Percentiles rank a stretch among this genome's conserved stretches.
Conservation (phyloP, 306 rosid species). For the Inga oerstediana region DNA sequence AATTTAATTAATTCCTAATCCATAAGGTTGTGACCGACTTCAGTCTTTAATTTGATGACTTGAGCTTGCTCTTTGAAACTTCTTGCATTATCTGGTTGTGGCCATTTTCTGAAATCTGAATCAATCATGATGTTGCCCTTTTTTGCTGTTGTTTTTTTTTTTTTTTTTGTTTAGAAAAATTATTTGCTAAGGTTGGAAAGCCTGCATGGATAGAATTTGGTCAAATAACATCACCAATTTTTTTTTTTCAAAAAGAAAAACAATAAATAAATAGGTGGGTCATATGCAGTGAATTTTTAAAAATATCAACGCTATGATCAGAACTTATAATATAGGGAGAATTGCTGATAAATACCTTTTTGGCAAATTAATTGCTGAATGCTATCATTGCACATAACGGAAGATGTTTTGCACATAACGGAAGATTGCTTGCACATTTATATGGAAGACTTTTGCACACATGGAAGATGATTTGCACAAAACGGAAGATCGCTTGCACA, state of each 20-base stretch:
- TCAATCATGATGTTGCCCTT: neutral
- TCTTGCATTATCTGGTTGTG: neutral
- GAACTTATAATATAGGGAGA: neutral
- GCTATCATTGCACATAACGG: too few relatives aligned
- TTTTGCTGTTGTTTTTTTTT: neutral
- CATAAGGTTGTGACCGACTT: neutral
- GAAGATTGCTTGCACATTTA: too few relatives aligned
- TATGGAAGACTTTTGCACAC: too few relatives aligned
- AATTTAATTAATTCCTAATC: neutral
- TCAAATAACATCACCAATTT: neutral
- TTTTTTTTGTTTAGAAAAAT: neutral
- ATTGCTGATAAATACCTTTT: too few relatives aligned
- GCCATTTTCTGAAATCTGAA: neutral
- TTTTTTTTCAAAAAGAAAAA: neutral
- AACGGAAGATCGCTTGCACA: too few relatives aligned
- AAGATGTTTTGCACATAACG: too few relatives aligned
- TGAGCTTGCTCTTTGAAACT: constrained; percentile 8
- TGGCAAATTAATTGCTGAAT: too few relatives aligned
- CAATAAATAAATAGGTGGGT: neutral
- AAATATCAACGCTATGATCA: neutral
- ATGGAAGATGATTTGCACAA: too few relatives aligned
- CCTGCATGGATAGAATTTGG: neutral
- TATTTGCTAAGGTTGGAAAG: neutral
- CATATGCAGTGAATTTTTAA: neutral
- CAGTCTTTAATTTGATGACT: neutral